These are phyloP conservation scores for Stropharia rugosoannulata DNA, from an alignment of 768 basidiomycete species.

Conservation along the genomic window DNA sequence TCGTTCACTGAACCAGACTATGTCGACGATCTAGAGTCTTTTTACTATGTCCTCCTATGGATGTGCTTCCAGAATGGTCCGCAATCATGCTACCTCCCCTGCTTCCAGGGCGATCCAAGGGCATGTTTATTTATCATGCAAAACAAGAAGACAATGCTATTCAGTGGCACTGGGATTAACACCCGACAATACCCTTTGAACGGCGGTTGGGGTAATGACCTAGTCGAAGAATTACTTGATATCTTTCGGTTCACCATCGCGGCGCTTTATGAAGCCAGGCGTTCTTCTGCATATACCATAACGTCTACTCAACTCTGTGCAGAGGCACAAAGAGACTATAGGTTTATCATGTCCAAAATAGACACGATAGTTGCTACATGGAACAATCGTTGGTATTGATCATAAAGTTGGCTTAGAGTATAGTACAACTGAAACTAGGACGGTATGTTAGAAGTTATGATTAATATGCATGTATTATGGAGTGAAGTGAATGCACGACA, in stretches of 20 bases:
- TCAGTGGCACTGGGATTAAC: background rate
- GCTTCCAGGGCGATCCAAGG: no score
- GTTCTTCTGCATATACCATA: background rate
- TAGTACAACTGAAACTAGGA: background rate
- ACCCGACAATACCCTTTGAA: background rate
- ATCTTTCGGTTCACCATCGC: background rate
- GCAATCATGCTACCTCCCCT: no score
- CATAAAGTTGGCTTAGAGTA: background rate
- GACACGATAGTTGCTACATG: background rate
- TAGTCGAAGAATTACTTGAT: background rate
- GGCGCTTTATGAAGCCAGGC: background rate
- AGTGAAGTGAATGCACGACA: no score
- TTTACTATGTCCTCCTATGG: conserved; percentile 10
- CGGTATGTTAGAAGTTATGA: no score
- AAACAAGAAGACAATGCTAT: conserved; percentile 7
- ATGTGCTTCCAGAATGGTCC: conserved; percentile 2
- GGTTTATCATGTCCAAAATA: background rate
- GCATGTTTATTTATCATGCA: no score
- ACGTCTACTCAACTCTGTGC: background rate
- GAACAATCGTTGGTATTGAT: background rate
- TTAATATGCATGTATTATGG: no score
- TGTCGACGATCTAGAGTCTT: conserved; percentile 12
- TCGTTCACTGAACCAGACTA: conserved; percentile 6
- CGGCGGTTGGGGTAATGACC: background rate
- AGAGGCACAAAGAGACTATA: background rate